Conservation (phyloP, 2,329 filamentous ascomycete species). For the Torrubiella hemipterigena region DNA sequence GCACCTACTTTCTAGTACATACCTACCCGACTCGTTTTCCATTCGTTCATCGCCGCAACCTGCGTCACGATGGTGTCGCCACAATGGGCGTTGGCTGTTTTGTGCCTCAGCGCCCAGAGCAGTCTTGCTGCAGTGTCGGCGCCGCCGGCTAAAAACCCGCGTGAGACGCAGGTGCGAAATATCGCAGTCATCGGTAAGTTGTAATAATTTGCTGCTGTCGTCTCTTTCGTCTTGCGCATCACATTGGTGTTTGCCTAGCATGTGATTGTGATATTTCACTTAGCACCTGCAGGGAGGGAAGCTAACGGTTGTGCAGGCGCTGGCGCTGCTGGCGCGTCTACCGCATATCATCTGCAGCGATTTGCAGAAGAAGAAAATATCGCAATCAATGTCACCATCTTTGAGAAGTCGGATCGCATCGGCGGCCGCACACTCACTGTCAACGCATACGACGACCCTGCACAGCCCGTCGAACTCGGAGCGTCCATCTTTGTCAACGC, state of each 20-base stretch:
- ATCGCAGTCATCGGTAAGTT: conserved; percentile 24
- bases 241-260: conserved; percentile 1
- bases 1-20: no score
- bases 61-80: no score
- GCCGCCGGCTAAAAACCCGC: no score
- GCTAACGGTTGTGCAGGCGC: conserved; percentile 47
- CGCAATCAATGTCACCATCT: conserved; percentile 70
- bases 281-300: conserved; percentile 1
- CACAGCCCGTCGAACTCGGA: conserved; percentile 68
- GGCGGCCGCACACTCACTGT: conserved; percentile 85
- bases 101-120: no score
- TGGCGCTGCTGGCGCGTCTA: conserved; percentile 75
- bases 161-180: conserved; percentile 15
- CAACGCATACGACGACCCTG: conserved; percentile 56
- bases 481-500: conserved; percentile 83
- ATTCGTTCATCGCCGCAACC: no score
- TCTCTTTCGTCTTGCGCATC: background rate
- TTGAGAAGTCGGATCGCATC: conserved; percentile 65
- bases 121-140: no score
- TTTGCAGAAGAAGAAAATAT: conserved; percentile 52
- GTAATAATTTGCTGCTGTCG: background rate
- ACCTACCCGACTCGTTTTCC: no score
- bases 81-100: no score
- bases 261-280: conserved; percentile 2
- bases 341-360: conserved; percentile 70